Evolutionary conservation across 352 stramenopile species (phyloP).

Genomic region (Phytophthora megakarya): DNA sequence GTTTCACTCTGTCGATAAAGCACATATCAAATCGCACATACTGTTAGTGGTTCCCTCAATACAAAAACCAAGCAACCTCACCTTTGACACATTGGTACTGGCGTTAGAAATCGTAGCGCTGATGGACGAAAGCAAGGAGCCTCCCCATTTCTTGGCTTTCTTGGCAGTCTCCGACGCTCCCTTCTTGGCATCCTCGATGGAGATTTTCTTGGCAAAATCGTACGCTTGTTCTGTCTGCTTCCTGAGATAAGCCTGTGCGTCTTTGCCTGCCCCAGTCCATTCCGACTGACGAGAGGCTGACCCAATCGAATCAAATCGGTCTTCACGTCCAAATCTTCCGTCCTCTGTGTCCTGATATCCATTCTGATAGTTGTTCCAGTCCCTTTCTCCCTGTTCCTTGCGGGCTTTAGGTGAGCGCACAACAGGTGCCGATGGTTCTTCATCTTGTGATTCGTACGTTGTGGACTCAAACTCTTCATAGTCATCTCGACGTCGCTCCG

Average conservation of each 20-base stretch:
- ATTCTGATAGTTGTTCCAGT: conserved; percentile 37
- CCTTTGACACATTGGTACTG: conserved; percentile 59
- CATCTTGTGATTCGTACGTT: conserved; percentile 57
- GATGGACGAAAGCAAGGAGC: conserved; percentile 78
- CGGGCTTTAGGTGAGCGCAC: conserved; percentile 26
- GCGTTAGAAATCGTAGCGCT: conserved; percentile 77
- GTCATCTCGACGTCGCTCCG: conserved; percentile 39
- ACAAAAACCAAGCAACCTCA: conserved; percentile 11
- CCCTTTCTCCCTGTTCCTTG: conserved; percentile 25
- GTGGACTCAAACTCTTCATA: conserved; percentile 66
- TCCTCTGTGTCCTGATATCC: conserved; percentile 28
- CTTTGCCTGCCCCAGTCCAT: conserved; percentile 50
- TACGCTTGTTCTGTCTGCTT: conserved; percentile 88
- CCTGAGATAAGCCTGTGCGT: conserved; percentile 66
- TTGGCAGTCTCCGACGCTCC: conserved; percentile 82
- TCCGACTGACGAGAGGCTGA: conserved; percentile 24
- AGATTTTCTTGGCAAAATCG: conserved; percentile 90
- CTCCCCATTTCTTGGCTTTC: conserved; percentile 89
- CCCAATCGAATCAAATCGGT: conserved; percentile 38
- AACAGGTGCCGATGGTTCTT: conserved; percentile 31
- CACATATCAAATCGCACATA: background rate
- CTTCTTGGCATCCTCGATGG: conserved; percentile 86
- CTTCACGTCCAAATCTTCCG: conserved; percentile 28
- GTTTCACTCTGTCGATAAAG: conserved; percentile 57
- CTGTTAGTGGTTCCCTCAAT: background rate